Conservation (phyloP, 306 rosid species). For the Psophocarpus tetragonolobus region DNA sequence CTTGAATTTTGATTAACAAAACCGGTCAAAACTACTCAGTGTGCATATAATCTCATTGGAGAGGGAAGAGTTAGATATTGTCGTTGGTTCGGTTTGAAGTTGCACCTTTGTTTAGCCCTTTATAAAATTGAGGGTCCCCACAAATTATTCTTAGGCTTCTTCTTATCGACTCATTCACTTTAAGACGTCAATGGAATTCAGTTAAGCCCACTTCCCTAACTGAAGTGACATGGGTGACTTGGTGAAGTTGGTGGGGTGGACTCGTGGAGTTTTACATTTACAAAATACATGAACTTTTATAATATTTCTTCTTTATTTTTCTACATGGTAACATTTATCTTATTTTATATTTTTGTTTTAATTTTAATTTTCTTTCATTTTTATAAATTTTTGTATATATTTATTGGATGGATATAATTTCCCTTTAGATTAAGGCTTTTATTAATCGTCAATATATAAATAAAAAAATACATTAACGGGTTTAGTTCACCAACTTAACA, state of each 20-base stretch:
- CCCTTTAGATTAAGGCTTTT: neutral
- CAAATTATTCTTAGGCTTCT: neutral
- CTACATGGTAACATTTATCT: neutral
- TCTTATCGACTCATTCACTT: slow-evolving; percentile 21
- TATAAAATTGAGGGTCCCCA: slow-evolving; percentile 30
- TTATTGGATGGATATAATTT: neutral
- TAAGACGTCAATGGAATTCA: slow-evolving; percentile 45
- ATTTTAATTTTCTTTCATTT: neutral
- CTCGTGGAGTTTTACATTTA: slow-evolving; percentile 5
- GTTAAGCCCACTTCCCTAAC: slow-evolving; percentile 66
- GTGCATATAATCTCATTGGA: neutral
- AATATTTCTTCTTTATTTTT: neutral
- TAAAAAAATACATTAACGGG: slow-evolving; percentile 41
- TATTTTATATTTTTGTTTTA: neutral
- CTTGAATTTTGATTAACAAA: slow-evolving; percentile 51
- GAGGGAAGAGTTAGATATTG: slow-evolving; percentile 2
- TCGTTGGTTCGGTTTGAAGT: slow-evolving; percentile 34
- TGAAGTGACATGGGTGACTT: slow-evolving; percentile 54
- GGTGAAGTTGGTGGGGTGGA: slow-evolving; percentile 80
- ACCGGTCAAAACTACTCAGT: neutral
- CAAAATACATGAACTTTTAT: neutral
- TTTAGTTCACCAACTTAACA: slow-evolving; percentile 90
- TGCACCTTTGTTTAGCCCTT: neutral
- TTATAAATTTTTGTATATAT: neutral
- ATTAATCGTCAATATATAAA: neutral